These are phyloP conservation scores for Saccharomycopsis sp. DNA, from an alignment of 805 yeast species.

Conservation along the genomic window DNA sequence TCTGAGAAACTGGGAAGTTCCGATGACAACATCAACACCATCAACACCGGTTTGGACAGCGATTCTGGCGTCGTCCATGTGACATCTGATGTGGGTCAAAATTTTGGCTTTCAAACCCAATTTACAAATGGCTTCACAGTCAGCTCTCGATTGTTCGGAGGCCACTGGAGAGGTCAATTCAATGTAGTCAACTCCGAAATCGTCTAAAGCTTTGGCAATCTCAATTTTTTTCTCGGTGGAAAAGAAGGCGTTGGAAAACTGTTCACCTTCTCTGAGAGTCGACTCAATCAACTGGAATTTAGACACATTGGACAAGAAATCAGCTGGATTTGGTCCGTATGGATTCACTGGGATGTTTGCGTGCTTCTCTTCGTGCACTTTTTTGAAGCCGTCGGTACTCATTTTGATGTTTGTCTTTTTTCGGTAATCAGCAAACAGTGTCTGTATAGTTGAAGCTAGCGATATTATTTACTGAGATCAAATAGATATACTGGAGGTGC, in stretches of 20 bases:
- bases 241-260: constrained; percentile 96
- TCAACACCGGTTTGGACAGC: constrained; percentile 99
- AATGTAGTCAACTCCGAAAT: constrained; percentile 96
- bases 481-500: background rate
- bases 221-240: constrained; percentile 91
- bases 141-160: constrained; percentile 83
- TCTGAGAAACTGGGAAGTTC: constrained; percentile 92
- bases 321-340: constrained; percentile 93
- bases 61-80: constrained; percentile 96
- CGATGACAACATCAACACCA: constrained; percentile 98
- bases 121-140: constrained; percentile 98
- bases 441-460: background rate
- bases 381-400: constrained; percentile 31
- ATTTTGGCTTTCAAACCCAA: constrained; percentile 93
- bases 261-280: constrained; percentile 97
- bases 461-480: background rate
- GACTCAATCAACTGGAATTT: constrained; percentile 90
- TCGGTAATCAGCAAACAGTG: background rate
- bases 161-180: constrained; percentile 98
- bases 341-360: constrained; percentile 50
- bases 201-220: constrained; percentile 94
- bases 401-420: constrained; percentile 10
- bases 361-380: constrained; percentile 41
- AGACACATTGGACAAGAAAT: constrained; percentile 81
- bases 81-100: constrained; percentile 94